Percentiles rank a stretch among this genome's conserved stretches.
Evolutionary conservation across 345 rosid species (phyloP).

Genomic region (Viola odorata): DNA sequence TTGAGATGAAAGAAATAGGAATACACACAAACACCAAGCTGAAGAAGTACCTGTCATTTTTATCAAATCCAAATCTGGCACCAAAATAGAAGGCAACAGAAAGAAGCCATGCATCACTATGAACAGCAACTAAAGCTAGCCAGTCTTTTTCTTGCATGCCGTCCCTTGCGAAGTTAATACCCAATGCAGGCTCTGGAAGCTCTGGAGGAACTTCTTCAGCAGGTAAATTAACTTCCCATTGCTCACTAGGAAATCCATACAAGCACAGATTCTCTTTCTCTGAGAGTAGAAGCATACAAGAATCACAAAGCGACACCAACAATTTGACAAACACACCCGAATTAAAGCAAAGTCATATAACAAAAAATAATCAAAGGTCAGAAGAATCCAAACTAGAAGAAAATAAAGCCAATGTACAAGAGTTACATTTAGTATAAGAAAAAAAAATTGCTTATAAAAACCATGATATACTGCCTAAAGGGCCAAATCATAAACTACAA

Average conservation of each 20-base stretch:
- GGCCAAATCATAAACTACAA: too few relatives aligned
- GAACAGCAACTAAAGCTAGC: conserved; percentile 78
- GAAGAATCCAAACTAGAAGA: too few relatives aligned
- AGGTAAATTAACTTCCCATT: conserved; percentile 82
- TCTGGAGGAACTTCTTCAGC: conserved; percentile 68
- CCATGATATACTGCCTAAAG: too few relatives aligned
- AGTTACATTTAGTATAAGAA: too few relatives aligned
- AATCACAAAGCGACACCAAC: background rate
- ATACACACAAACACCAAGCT: background rate
- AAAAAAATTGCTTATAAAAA: too few relatives aligned
- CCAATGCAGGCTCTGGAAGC: conserved; percentile 87
- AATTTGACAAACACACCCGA: background rate
- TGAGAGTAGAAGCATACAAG: conserved; percentile 20
- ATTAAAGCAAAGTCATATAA: background rate
- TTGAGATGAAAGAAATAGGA: background rate
- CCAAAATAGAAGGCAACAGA: conserved; percentile 74
- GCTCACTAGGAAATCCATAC: conserved; percentile 68
- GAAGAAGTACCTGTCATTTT: conserved; percentile 53
- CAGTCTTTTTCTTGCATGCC: conserved; percentile 81
- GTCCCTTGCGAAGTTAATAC: conserved; percentile 84
- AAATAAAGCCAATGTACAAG: too few relatives aligned
- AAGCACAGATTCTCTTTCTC: conserved; percentile 87
- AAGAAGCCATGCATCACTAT: conserved; percentile 78
- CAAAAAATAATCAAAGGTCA: background rate
- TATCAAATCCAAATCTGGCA: conserved; percentile 64